These are phyloP conservation scores for Somion occarium DNA, from an alignment of 1,284 basidiomycete genomes.

Conservation along the genomic window DNA sequence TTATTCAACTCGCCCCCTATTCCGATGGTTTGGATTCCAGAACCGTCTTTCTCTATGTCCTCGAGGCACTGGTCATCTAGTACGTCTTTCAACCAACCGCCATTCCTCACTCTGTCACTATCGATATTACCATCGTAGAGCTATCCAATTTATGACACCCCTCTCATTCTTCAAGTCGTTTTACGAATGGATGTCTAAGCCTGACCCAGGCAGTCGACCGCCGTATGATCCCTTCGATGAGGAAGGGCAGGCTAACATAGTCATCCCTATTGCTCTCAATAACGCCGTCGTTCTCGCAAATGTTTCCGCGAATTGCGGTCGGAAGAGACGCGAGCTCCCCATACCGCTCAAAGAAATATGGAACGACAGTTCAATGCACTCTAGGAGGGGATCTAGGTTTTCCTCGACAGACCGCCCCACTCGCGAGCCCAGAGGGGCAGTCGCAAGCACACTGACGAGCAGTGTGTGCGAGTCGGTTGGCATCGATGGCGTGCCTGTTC, in stretches of 20 bases:
- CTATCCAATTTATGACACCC: too few species aligned
- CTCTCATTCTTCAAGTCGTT: neutral
- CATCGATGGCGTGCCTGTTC: neutral
- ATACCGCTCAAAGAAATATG: neutral
- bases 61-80: too few species aligned
- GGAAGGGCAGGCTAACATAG: neutral
- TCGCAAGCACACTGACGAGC: neutral
- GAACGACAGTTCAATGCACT: neutral
- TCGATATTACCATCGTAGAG: too few species aligned
- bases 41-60: too few species aligned
- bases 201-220: neutral
- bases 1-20: too few species aligned
- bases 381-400: neutral
- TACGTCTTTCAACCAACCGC: too few species aligned
- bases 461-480: neutral
- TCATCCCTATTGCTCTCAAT: neutral
- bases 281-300: neutral
- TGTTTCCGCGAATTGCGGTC: neutral
- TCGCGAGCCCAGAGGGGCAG: neutral
- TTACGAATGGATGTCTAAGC: neutral
- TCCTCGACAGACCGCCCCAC: neutral
- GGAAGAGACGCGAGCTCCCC: neutral
- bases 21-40: too few species aligned
- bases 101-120: too few species aligned
- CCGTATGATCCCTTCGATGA: neutral